Evolutionary conservation across 2,329 filamentous ascomycete genomes (phyloP).

Genomic region (Aspergillus quadrilineatus): DNA sequence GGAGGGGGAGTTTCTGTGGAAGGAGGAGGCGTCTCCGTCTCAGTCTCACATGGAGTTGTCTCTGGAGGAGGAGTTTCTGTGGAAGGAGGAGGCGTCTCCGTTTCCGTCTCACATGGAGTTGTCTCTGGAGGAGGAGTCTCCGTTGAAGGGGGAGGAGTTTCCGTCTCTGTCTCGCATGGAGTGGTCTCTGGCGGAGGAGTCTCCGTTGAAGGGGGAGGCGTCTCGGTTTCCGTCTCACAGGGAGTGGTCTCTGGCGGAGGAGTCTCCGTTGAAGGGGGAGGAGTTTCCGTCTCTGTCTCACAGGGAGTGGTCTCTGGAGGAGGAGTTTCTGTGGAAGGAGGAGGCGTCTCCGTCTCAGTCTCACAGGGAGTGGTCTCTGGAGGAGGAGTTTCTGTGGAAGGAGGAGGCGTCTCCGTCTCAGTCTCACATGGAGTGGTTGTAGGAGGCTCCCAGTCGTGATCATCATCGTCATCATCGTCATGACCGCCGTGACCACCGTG

Average conservation of each 20-base stretch:
- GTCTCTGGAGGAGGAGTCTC: not conserved
- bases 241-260: too few species aligned
- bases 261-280: not conserved
- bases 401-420: not conserved
- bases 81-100: not conserved
- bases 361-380: conserved; percentile 1
- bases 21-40: not conserved
- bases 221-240: not conserved
- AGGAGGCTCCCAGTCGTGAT: not conserved
- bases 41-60: conserved; percentile 6
- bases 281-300: not conserved
- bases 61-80: not conserved
- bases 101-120: conserved; percentile 1
- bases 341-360: not conserved
- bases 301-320: conserved; percentile 1
- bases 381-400: not conserved
- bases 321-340: too few species aligned
- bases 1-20: not conserved
- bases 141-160: not conserved
- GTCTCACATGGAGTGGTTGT: conserved; percentile 7
- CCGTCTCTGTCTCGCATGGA: not conserved
- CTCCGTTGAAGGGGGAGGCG: not conserved
- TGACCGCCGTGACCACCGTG: not conserved
- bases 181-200: not conserved
- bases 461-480: not conserved